These are phyloP conservation scores for Leccinum pellstonianum DNA, from an alignment of 768 basidiomycete species.

Conservation along the genomic window DNA sequence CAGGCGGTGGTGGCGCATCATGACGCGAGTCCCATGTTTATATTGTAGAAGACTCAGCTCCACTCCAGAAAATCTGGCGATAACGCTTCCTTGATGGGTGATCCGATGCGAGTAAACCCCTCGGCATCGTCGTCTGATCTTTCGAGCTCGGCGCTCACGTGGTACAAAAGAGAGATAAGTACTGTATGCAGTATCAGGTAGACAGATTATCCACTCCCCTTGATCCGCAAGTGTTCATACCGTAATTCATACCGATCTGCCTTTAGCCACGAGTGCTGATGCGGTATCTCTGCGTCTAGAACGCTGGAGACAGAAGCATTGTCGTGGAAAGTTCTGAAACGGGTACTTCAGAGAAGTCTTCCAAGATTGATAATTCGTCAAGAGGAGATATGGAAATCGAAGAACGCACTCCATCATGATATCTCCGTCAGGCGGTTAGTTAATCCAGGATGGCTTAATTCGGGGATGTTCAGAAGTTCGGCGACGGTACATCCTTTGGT, in stretches of 20 bases:
- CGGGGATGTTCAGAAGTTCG: conserved; percentile 94
- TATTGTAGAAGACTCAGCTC: conserved; percentile 29
- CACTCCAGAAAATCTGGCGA: conserved; percentile 46
- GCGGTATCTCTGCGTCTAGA: conserved; percentile 69
- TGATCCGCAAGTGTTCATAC: background rate
- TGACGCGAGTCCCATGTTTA: conserved; percentile 35
- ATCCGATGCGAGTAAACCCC: conserved; percentile 42
- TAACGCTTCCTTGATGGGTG: conserved; percentile 33
- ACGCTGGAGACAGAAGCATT: conserved; percentile 86
- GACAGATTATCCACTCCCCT: background rate
- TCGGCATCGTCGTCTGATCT: conserved; percentile 67
- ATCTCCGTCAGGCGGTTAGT: conserved; percentile 51
- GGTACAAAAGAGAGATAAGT: conserved; percentile 19
- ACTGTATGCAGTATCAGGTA: background rate
- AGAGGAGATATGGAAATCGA: conserved; percentile 1
- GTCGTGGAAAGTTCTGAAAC: conserved; percentile 74
- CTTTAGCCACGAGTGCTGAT: conserved; percentile 89
- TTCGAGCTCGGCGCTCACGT: conserved; percentile 83
- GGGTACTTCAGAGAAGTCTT: conserved; percentile 73
- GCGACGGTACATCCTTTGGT: conserved; percentile 92
- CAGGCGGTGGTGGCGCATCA: conserved; percentile 48
- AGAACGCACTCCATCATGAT: conserved; percentile 72
- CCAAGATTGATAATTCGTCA: conserved; percentile 78
- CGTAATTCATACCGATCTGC: conserved; percentile 74
- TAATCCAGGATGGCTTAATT: conserved; percentile 28